Evolutionary conservation across 140 eudicot species (phyloP), one percentile per base, ranked within the genome.

Genomic region (Artemisia princeps): DNA sequence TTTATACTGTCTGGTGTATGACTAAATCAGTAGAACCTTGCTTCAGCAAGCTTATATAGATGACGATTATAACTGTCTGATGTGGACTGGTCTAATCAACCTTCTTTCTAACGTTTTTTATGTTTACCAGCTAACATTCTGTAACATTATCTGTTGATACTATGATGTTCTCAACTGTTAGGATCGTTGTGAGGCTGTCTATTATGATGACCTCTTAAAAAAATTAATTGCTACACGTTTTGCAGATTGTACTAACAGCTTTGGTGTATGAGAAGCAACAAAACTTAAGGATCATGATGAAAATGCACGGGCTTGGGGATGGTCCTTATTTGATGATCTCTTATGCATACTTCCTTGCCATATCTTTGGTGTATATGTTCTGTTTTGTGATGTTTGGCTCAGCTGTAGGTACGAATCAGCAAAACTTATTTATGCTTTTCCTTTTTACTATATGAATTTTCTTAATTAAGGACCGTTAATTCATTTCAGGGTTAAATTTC

Each of bases 261-360:
- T 72, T 91, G 83, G 97, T 91, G 46, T 92, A 92, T 68, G 98
- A 92, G 81, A 92, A 88, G 67, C 80, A 92, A 80, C 84, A 87
- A 59, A 85, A 74, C 69, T 79, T 92, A 69, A 82, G 95, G 75
- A 92, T 92, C 64, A 92, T 92, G 98, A 92, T 92, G 98, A 92
- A 92, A 82, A 92, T 92, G 98, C 98, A 92, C 71, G 98, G 98
- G 14, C 98, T 92, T 76, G 96, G 95, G 16, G 98, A 92, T 63
- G 92, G 96, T 24, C 94, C 98, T 64, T 92, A 92, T 78, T 87
- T 92, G 98, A 78, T 82, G 82, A 92, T 92, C 68, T 88, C 98
- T 72, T 92, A 92, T 80, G 83, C 89, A 42, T 92, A 92, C 71
- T 92, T 92, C 69, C 95, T 92, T 72, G 89, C 81, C 62, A 64